phyloP scores from a whole-genome alignment of 495 filamentous ascomycete genomes.

The Podospora anserina region DNA sequence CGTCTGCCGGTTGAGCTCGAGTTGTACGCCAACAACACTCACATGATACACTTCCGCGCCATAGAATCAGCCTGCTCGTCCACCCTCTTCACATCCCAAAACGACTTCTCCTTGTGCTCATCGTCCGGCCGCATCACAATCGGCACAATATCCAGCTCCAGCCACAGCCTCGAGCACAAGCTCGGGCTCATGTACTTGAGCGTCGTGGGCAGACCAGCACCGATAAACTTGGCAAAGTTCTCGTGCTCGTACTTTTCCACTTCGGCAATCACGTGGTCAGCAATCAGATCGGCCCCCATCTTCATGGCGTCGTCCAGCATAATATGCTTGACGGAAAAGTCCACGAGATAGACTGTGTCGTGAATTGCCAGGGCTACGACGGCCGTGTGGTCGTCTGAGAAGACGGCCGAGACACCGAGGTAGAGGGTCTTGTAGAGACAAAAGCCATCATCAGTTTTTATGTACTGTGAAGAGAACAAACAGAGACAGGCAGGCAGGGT shows the following conservation, averaged over 20 bases:
- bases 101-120: constrained; percentile 42
- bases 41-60: constrained; percentile 77
- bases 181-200: constrained; percentile 53
- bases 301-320: constrained; percentile 35
- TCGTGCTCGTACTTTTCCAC: constrained; percentile 56
- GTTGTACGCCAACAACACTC: constrained; percentile 11
- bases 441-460: no score
- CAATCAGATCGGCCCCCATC: constrained; percentile 45
- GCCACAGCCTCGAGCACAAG: constrained; percentile 73
- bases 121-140: constrained; percentile 53
- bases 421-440: constrained; percentile 54
- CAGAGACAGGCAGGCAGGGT: neutral
- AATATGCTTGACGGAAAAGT: constrained; percentile 64
- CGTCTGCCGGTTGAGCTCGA: no score
- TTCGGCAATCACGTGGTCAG: constrained; percentile 52
- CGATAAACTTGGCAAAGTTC: constrained; percentile 66
- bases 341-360: constrained; percentile 73
- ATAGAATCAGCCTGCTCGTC: constrained; percentile 88
- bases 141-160: constrained; percentile 72
- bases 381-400: constrained; percentile 48
- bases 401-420: constrained; percentile 57
- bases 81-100: constrained; percentile 56
- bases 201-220: constrained; percentile 55
- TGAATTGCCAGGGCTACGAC: constrained; percentile 67
- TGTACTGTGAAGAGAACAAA: neutral